These are phyloP conservation scores for Haberlea rhodopensis DNA, from an alignment of 257 asterid genomes.

Conservation along the genomic window DNA sequence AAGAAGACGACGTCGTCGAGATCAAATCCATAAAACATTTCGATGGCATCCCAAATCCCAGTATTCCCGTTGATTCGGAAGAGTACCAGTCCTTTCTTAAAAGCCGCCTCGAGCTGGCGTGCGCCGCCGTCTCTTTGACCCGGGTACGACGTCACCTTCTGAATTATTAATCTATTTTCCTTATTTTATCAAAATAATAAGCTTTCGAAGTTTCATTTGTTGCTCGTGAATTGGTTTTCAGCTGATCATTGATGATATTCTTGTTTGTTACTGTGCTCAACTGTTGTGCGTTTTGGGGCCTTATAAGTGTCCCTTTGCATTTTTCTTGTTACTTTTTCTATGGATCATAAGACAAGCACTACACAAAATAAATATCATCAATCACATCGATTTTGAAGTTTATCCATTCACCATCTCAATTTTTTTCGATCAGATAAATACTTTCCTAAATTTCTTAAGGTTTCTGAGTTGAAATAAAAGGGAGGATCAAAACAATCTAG, in stretches of 20 bases:
- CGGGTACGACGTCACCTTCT: conserved; percentile 39
- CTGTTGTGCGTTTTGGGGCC: conserved; percentile 21
- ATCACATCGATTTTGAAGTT: too few species aligned
- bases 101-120: conserved; percentile 79
- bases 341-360: too few species aligned
- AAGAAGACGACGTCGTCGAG: conserved; percentile 35
- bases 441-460: too few species aligned
- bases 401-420: too few species aligned
- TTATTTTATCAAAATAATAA: neutral
- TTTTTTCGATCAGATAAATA: too few species aligned
- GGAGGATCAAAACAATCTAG: too few species aligned
- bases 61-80: conserved; percentile 49
- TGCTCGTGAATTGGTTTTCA: conserved; percentile 1
- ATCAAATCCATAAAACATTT: conserved; percentile 22
- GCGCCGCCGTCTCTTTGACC: conserved; percentile 89
- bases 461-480: too few species aligned
- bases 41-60: conserved; percentile 22
- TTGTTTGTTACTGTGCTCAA: conserved; percentile 4
- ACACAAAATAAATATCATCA: too few species aligned
- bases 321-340: too few species aligned
- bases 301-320: neutral
- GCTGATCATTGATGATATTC: neutral
- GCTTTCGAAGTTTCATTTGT: neutral
- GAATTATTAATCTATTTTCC: neutral
- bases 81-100: conserved; percentile 69